Evolutionary conservation across 352 stramenopile species (phyloP), one percentile per base, ranked within the genome.

Genomic region (Discostella stelligera): DNA sequence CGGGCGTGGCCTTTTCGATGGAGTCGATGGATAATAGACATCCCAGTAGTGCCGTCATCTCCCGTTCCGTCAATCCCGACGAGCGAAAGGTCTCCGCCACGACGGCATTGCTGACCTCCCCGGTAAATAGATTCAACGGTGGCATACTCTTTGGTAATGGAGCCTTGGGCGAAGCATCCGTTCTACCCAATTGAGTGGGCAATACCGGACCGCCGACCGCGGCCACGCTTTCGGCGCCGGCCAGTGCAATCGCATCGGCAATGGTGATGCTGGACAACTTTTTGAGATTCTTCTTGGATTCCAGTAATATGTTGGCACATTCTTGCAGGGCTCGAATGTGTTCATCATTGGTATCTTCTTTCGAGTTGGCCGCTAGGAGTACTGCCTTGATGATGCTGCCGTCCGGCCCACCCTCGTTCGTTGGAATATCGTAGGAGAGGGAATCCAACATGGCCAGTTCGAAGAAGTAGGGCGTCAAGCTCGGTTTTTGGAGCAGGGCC

Each of bases 181-280:
- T 86, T n/a, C 88, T 61, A 20, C 88, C 88, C 41, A 94, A 59
- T 44, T 94, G 89, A 13, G 87, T 83, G 11, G 79, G 56, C 11
- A 94, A 65, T 21, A 90, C 66, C 2, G 89, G 89, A 37, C 89
- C 89, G 16, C 89, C 89, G 21, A 94, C 81, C 1, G 86, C 86
- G 50, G 87, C 77, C 11, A 94, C 83, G 0, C 86, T 68, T 69
- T 90, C 86, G 0, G 85, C 85, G 48, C 89, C 89, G 0, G 68
- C 83, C 18, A 94, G 69, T 0, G 89, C 89, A 13, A 94, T 75
- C 11, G 86, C 86, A 72, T 94, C 89, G 5, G 83, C 85, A 52
- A 92, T 84, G 10, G 83, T 90, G 62, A 94, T 90, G 48, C 80
- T 77, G 58, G 79, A 90, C 48, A 91, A 77, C 53, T 87, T 88